Evolutionary conservation across 352 stramenopile genomes (phyloP), one percentile per base, ranked within the genome.

Genomic region (Pythium rishiriense): DNA sequence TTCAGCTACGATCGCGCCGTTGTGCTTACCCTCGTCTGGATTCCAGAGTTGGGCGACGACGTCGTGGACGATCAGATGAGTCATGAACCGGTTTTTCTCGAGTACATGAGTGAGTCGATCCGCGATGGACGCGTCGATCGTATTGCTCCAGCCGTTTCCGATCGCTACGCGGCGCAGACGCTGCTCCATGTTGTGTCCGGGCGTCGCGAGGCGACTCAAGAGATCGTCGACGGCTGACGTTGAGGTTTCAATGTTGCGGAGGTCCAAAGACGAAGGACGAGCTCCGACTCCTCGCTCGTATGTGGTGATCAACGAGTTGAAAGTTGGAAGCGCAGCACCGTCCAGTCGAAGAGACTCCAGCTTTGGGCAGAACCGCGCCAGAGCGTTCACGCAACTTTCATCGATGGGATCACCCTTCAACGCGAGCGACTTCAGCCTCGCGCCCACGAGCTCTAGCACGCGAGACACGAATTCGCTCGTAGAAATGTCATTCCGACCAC

Each of bases 91-190:
- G 31, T 43, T 50, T 1, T 29, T 29, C 21, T 25, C 43, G 3
- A 50, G n/a, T 29, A 45, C 21, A 7, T 24, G 3, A 7, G n/a
- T 25, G 21, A 28, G n/a, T n/a, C 4, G 8, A 4, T 6, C 3
- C 11, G 50, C 31, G 19, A 37, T 48, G 14, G 41, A 58, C 14
- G 6, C 28, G 8, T 35, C 33, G 46, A 54, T 42, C 5, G 19
- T 41, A 2, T 41, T 41, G 1, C 33, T 58, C 52, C 52, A 58
- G 31, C 35, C 52, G 8, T 47, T 22, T 4, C 52, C 52, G 12
- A 58, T 47, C 22, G 33, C 33, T 15, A 58, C 17, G 17, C 52
- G 52, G 11, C 41, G 52, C 22, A 58, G 17, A 10, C 41, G 37
- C 7, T 15, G 37, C 14, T 58, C 33, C 35, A 58, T 39, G 1